Base-by-base conservation (phyloP, 345 rosid species). In the Citrus reticulata region DNA sequence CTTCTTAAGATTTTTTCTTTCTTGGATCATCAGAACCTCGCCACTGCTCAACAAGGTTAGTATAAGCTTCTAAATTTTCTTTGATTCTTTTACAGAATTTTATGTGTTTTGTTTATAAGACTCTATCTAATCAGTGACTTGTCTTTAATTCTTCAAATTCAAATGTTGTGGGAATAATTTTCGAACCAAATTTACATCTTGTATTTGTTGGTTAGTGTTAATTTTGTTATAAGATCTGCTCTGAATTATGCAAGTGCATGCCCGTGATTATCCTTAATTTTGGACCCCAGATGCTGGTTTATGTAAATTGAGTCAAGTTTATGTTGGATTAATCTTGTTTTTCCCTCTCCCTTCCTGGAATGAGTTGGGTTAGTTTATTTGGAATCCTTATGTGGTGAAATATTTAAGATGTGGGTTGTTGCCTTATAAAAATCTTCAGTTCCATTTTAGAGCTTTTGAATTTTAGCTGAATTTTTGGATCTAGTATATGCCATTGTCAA, bases 1-100 rank as follows among this genome's bases (percentile, higher is more conserved):
- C 82, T 82, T 71, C 82, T 84, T 20, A 84, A 78, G 81, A 84
- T 90, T 9, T 85, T 90, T 84, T 80, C 73, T 62, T 77, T 78
- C 76, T 77, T 90, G 82, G 89, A 90, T 87, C 87, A 85, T 63
- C 89, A 83, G 75, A 81, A 75, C 71, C 90, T 90, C 70, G 90
- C 89, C 9, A 5, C 87, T 69, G 87, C 89, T 37, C 86, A 82
- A 11, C 90, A 84, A 84, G 93, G 91, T 90, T 34, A 58, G 81
- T 39, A 1, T 13, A 20, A 64, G 34, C 25, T 25, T 24, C 20
- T 73, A 6, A 17, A 62, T 22, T 7, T 19, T 10, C 55, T 57
- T 11, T 51, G 57, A 16, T 51, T 51, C 20, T 51, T 51, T 51
- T 17, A 4, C 57, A 16, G 17, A 16, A 16, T 51, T 51, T 51